These are phyloP conservation scores for Citrus reticulata DNA, from an alignment of 345 rosid species.

Conservation along the genomic window DNA sequence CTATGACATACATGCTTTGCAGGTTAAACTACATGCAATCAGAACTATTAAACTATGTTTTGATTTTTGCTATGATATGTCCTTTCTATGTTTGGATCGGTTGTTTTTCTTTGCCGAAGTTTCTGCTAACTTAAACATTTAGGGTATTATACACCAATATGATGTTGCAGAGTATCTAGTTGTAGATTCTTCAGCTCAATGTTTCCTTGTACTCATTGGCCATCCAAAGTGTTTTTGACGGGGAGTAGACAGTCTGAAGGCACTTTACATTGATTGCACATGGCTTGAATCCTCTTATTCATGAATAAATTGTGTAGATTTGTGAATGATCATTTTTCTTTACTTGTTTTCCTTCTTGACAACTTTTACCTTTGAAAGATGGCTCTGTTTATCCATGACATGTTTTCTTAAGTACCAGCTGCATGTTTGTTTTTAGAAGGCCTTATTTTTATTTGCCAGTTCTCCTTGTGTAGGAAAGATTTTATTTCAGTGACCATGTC, in stretches of 20 bases:
- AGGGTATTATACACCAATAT: neutral
- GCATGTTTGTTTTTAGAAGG: neutral
- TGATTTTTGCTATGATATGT: neutral
- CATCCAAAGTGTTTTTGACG: neutral
- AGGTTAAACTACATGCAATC: slow-evolving; percentile 40
- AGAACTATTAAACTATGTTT: neutral
- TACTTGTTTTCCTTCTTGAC: neutral
- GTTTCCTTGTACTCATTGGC: neutral
- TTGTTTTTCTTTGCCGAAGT: neutral
- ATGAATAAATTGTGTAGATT: neutral
- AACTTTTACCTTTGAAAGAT: neutral
- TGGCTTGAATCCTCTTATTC: neutral
- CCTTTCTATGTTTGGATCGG: neutral
- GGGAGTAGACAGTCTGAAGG: neutral
- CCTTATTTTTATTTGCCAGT: neutral
- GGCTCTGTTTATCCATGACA: neutral
- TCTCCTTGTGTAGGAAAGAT: slow-evolving; percentile 68
- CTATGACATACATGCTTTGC: slow-evolving; percentile 96
- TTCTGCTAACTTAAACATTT: neutral
- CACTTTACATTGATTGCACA: neutral
- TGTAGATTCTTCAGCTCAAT: neutral
- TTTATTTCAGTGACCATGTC: slow-evolving; percentile 93
- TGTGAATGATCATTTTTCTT: neutral
- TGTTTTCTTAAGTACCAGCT: neutral
- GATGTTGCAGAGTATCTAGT: neutral